Evolutionary conservation across 495 filamentous ascomycete genomes (phyloP).

Genomic region (Penicillium canariense): DNA sequence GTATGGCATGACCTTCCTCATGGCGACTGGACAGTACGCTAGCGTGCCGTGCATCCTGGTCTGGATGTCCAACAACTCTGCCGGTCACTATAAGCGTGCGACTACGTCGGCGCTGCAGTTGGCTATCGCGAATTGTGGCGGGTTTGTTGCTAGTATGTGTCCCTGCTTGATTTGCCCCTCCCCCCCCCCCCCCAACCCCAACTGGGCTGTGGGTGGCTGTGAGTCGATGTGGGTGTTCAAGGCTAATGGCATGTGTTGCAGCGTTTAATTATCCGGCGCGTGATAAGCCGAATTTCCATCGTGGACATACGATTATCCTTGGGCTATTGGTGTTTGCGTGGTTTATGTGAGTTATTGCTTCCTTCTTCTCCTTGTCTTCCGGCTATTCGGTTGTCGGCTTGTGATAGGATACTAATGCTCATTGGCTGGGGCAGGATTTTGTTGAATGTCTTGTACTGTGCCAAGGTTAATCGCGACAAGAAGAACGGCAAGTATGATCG

Average conservation of each 20-base stretch:
- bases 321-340: constrained; percentile 57
- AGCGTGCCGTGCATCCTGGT: constrained; percentile 50
- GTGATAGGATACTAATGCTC: neutral
- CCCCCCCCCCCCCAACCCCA: too few species aligned
- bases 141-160: constrained; percentile 55
- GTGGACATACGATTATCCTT: constrained; percentile 60
- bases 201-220: too few species aligned
- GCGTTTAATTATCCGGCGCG: constrained; percentile 58
- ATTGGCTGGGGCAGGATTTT: constrained; percentile 45
- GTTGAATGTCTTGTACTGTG: constrained; percentile 62
- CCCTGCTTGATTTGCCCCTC: too few species aligned
- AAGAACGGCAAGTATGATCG: constrained; percentile 57
- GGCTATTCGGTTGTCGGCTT: too few species aligned
- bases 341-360: constrained; percentile 64
- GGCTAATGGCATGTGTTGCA: constrained; percentile 23
- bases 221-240: neutral
- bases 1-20: constrained; percentile 57
- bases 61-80: constrained; percentile 59
- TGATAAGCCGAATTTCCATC: constrained; percentile 46
- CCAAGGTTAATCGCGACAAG: constrained; percentile 66
- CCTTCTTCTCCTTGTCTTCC: neutral
- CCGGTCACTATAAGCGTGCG: constrained; percentile 61
- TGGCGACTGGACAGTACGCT: constrained; percentile 50
- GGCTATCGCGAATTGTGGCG: constrained; percentile 55
- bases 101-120: constrained; percentile 55